These are phyloP conservation scores for Pleomassaria siparia DNA, from an alignment of 2,329 filamentous ascomycete species.

Conservation along the genomic window DNA sequence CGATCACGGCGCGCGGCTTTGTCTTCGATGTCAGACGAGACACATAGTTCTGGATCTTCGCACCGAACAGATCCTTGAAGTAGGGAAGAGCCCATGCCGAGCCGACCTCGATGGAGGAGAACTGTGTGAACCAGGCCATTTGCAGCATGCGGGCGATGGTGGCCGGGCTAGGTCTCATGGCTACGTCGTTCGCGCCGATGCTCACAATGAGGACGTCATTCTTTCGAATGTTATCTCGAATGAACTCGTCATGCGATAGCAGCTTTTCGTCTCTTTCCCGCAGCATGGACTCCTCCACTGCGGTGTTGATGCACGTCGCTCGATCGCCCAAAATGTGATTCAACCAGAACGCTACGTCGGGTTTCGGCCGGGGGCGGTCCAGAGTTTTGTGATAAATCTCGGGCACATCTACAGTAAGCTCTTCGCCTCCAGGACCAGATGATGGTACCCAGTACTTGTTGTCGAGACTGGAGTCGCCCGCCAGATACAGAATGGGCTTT, in stretches of 20 bases:
- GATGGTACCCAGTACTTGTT: slow-evolving; percentile 41
- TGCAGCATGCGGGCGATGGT: slow-evolving; percentile 37
- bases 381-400: slow-evolving; percentile 33
- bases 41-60: slow-evolving; percentile 32
- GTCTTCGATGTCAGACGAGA: slow-evolving; percentile 23
- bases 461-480: slow-evolving; percentile 43
- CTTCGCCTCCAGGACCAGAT: slow-evolving; percentile 13
- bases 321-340: slow-evolving; percentile 33
- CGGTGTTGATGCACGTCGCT: slow-evolving; percentile 40
- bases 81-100: slow-evolving; percentile 30
- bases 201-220: slow-evolving; percentile 40
- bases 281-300: slow-evolving; percentile 39
- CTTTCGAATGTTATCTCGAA: slow-evolving; percentile 33
- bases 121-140: slow-evolving; percentile 32
- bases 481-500: slow-evolving; percentile 40
- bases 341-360: slow-evolving; percentile 42
- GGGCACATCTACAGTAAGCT: slow-evolving; percentile 19
- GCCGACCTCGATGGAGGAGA: slow-evolving; percentile 23
- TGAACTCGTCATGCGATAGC: slow-evolving; percentile 37
- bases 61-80: slow-evolving; percentile 36
- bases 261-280: slow-evolving; percentile 31
- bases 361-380: slow-evolving; percentile 26
- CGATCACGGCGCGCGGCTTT: slow-evolving; percentile 36
- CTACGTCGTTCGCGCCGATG: slow-evolving; percentile 42
- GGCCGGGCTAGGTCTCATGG: slow-evolving; percentile 25